Conservation (phyloP, 768 basidiomycete species). For the Floccularia luteovirens region DNA sequence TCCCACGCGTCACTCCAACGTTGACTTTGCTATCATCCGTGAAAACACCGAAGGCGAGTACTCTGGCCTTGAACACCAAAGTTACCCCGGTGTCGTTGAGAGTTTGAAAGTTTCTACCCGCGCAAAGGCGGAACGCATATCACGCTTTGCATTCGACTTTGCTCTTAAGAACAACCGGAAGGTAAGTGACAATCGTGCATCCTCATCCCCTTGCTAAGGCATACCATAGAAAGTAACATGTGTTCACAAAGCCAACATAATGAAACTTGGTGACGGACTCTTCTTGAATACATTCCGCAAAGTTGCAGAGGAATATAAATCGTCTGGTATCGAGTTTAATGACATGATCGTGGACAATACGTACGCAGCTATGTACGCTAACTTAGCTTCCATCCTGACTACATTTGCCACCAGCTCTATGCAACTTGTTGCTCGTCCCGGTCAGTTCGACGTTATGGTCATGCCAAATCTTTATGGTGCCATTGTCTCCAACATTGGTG, state of each 20-base stretch:
- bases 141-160: conserved; percentile 97
- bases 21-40: conserved; percentile 98
- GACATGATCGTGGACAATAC: conserved; percentile 99
- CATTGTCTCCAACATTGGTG: conserved; percentile 97
- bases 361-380: conserved; percentile 29
- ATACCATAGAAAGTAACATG: conserved; percentile 88
- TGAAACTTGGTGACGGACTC: conserved; percentile 99
- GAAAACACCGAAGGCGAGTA: conserved; percentile 99
- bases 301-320: conserved; percentile 94
- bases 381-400: conserved; percentile 4
- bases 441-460: conserved; percentile 99
- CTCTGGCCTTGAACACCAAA: conserved; percentile 96
- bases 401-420: conserved; percentile 67
- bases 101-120: conserved; percentile 95
- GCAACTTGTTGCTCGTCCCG: conserved; percentile 95
- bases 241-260: conserved; percentile 99
- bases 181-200: conserved; percentile 33
- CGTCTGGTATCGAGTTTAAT: conserved; percentile 84
- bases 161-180: conserved; percentile 98
- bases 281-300: conserved; percentile 98
- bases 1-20: conserved; percentile 92
- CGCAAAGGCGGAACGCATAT: conserved; percentile 92
- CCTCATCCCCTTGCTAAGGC: conserved; percentile 4
- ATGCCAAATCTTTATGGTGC: conserved; percentile 98
- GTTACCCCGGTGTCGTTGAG: conserved; percentile 97